A percentile compares a stretch with the other conserved stretches of the same genome.
Evolutionary conservation across 2,329 filamentous ascomycete genomes (phyloP).

Genomic region (Hortaea werneckii): DNA sequence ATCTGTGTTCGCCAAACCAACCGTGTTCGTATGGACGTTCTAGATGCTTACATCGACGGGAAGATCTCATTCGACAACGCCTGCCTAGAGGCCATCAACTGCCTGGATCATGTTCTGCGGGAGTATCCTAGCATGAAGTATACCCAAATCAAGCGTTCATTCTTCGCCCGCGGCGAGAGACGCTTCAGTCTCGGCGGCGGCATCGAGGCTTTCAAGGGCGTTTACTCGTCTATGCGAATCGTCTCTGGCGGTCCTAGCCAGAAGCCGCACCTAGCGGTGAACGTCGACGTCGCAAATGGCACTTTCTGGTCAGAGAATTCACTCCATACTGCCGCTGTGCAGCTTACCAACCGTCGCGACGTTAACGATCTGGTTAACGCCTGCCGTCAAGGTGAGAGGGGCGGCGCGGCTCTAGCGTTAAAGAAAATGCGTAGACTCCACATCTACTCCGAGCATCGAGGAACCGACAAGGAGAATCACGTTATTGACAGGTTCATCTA

Average conservation of each 20-base stretch:
- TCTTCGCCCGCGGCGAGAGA: slow-evolving; percentile 54
- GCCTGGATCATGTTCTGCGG: slow-evolving; percentile 81
- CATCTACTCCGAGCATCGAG: slow-evolving; percentile 32
- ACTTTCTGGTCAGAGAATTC: slow-evolving; percentile 62
- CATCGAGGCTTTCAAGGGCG: slow-evolving; percentile 75
- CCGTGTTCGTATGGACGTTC: slow-evolving; percentile 55
- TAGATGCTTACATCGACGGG: slow-evolving; percentile 57
- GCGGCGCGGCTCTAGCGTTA: slow-evolving; percentile 21
- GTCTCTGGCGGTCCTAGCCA: slow-evolving; percentile 48
- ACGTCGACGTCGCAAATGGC: slow-evolving; percentile 84
- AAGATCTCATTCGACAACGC: slow-evolving; percentile 51
- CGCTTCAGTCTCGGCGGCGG: slow-evolving; percentile 48
- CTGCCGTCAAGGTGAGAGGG: slow-evolving; percentile 10
- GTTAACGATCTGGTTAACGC: slow-evolving; percentile 18
- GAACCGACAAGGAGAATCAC: slow-evolving; percentile 40
- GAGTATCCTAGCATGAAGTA: slow-evolving; percentile 62
- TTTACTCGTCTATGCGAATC: slow-evolving; percentile 75
- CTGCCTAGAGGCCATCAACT: slow-evolving; percentile 74
- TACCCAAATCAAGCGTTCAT: slow-evolving; percentile 67
- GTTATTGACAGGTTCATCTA: slow-evolving; percentile 40
- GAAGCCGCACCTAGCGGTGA: slow-evolving; percentile 56
- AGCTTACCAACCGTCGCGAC: slow-evolving; percentile 18
- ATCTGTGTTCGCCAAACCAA: slow-evolving; percentile 56
- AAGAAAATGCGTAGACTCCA: slow-evolving; percentile 33
- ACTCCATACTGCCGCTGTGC: slow-evolving; percentile 26